Conservation (phyloP, 176 grass and related monocot genomes). For the Aegilops speltoides region DNA sequence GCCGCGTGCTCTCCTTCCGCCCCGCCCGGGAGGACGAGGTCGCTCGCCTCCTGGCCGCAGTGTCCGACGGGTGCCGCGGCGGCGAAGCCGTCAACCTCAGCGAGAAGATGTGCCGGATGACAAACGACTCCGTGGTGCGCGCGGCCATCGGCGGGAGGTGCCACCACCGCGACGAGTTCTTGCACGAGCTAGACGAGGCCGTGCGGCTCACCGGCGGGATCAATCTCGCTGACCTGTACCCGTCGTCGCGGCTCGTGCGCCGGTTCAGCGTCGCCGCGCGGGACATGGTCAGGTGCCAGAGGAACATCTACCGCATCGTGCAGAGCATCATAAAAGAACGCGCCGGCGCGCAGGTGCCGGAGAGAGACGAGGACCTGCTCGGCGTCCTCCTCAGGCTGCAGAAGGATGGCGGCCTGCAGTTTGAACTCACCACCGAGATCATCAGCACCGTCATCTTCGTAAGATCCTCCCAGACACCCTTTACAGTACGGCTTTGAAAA, state of each 20-base stretch:
- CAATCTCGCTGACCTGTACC: slow-evolving; percentile 39
- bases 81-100: slow-evolving; percentile 7
- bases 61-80: not conserved
- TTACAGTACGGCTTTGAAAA: too few species aligned
- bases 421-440: slow-evolving; percentile 23
- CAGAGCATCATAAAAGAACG: slow-evolving; percentile 36
- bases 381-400: slow-evolving; percentile 33
- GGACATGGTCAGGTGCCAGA: slow-evolving; percentile 17
- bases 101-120: not conserved
- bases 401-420: slow-evolving; percentile 20
- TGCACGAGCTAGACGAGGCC: slow-evolving; percentile 14
- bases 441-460: slow-evolving; percentile 38
- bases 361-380: slow-evolving; percentile 34
- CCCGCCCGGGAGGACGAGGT: slow-evolving; percentile 34
- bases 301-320: slow-evolving; percentile 28
- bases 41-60: not conserved
- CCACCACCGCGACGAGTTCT: slow-evolving; percentile 12
- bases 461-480: not conserved
- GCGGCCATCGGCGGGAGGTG: slow-evolving; percentile 31
- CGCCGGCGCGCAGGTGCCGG: too few species aligned
- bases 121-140: slow-evolving; percentile 19
- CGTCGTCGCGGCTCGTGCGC: slow-evolving; percentile 18
- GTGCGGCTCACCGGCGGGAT: slow-evolving; percentile 19
- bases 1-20: slow-evolving; percentile 43
- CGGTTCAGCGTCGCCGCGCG: not conserved